Percentiles rank a stretch among this genome's conserved stretches.
Conservation (phyloP, 2,329 filamentous ascomycete species). For the Pestalotiopsis sp. region DNA sequence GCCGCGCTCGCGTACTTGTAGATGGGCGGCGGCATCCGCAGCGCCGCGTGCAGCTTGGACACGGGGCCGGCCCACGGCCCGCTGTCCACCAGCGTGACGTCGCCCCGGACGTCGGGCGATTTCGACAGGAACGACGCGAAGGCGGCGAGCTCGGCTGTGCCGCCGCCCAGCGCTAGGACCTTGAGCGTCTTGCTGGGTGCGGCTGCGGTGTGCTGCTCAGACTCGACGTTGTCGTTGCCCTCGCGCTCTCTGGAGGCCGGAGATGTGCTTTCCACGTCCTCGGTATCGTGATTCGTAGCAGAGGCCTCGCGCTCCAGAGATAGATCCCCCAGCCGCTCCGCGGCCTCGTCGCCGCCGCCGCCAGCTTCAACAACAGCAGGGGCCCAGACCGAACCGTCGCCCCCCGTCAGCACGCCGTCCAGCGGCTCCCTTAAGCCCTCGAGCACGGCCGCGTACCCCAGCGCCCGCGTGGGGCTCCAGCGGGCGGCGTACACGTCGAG, state of each 20-base stretch:
- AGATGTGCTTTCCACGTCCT: neutral
- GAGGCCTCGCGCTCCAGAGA: neutral
- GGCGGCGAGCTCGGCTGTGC: conserved; percentile 61
- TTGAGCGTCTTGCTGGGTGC: conserved; percentile 25
- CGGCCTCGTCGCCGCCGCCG: neutral
- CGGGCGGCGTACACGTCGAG: conserved; percentile 82
- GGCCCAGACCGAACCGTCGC: conserved; percentile 1
- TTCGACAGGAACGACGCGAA: conserved; percentile 45
- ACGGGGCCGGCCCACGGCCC: conserved; percentile 74
- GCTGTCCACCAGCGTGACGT: conserved; percentile 73
- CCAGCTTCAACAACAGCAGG: neutral
- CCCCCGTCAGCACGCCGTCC: conserved; percentile 23
- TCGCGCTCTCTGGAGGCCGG: neutral
- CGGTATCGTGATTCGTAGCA: neutral
- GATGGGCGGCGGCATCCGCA: conserved; percentile 52
- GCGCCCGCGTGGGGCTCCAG: conserved; percentile 85
- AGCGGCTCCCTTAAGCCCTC: conserved; percentile 36
- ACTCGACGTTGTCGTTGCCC: neutral
- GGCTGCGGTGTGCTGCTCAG: neutral
- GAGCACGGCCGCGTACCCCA: conserved; percentile 73
- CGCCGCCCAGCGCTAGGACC: conserved; percentile 55
- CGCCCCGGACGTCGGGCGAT: conserved; percentile 17
- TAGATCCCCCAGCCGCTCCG: neutral
- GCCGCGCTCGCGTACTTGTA: conserved; percentile 54
- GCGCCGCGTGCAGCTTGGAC: conserved; percentile 52